phyloP scores from a whole-genome alignment of 108 stramenopile species.

The Stephanodiscus triporus region DNA sequence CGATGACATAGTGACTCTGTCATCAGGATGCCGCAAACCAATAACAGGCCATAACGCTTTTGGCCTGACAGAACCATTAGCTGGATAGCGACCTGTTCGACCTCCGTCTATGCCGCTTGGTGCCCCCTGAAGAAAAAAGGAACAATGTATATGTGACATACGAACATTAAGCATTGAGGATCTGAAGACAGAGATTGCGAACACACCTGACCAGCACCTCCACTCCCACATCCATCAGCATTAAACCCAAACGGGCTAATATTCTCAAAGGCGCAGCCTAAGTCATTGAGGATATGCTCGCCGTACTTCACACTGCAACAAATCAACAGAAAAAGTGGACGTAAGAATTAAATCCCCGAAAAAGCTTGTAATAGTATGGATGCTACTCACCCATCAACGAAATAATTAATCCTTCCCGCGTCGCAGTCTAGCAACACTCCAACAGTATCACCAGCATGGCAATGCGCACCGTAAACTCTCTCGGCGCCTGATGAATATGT shows the following conservation, averaged over 20 bases:
- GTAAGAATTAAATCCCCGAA: neutral
- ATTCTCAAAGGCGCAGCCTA: conserved; percentile 95
- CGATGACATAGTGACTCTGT: conserved; percentile 86
- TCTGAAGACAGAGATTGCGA: neutral
- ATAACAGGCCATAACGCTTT: conserved; percentile 92
- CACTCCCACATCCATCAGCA: conserved; percentile 85
- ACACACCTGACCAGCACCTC: conserved; percentile 72
- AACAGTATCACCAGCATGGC: conserved; percentile 90
- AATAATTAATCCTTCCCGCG: conserved; percentile 90
- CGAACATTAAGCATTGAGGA: neutral
- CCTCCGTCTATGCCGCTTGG: conserved; percentile 81
- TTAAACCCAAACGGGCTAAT: conserved; percentile 87
- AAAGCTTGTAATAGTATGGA: neutral
- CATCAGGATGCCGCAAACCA: conserved; percentile 89
- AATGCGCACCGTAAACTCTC: conserved; percentile 90
- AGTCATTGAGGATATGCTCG: conserved; percentile 92
- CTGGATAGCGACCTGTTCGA: conserved; percentile 65
- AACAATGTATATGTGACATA: neutral
- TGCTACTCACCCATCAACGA: conserved; percentile 71
- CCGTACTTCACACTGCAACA: conserved; percentile 84
- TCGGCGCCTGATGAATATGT: conserved; percentile 90
- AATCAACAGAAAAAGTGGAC: neutral
- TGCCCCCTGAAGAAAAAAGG: conserved; percentile 53
- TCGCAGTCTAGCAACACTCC: conserved; percentile 96
- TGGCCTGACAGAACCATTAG: conserved; percentile 76